Conservation (phyloP, 306 rosid genomes). For the Lathyrus oleraceus region DNA sequence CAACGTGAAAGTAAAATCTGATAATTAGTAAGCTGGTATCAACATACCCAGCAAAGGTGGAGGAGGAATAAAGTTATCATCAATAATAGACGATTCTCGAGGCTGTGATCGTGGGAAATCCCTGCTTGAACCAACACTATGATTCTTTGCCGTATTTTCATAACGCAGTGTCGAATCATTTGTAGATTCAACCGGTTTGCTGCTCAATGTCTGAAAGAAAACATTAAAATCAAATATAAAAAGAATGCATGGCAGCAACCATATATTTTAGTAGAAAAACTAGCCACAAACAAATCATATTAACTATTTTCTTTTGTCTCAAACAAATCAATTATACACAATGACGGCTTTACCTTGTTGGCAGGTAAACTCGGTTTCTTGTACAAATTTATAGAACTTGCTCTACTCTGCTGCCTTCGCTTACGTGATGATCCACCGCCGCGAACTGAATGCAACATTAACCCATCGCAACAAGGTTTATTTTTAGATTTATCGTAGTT, state of each 20-base stretch:
- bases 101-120: constrained; percentile 44
- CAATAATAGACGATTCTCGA: constrained; percentile 46
- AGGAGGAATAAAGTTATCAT: constrained; percentile 61
- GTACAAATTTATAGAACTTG: constrained; percentile 42
- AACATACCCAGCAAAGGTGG: constrained; percentile 81
- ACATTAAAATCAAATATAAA: constrained; percentile 30
- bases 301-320: too few relatives aligned
- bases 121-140: constrained; percentile 31
- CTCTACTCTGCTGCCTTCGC: constrained; percentile 47
- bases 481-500: constrained; percentile 29
- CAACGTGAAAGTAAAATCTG: neutral
- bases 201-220: constrained; percentile 53
- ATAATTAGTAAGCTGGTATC: constrained; percentile 5
- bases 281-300: too few relatives aligned
- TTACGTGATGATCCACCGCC: constrained; percentile 53
- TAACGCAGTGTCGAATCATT: constrained; percentile 34
- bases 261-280: constrained; percentile 9
- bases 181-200: constrained; percentile 47
- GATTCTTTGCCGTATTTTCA: constrained; percentile 38
- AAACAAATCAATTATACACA: too few relatives aligned
- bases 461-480: constrained; percentile 50
- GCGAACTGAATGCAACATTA: constrained; percentile 43
- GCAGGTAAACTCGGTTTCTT: constrained; percentile 47
- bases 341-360: constrained; percentile 52
- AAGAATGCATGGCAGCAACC: neutral